Evolutionary conservation across 768 basidiomycete genomes (phyloP).

Genomic region (Boletus rubescentipes): DNA sequence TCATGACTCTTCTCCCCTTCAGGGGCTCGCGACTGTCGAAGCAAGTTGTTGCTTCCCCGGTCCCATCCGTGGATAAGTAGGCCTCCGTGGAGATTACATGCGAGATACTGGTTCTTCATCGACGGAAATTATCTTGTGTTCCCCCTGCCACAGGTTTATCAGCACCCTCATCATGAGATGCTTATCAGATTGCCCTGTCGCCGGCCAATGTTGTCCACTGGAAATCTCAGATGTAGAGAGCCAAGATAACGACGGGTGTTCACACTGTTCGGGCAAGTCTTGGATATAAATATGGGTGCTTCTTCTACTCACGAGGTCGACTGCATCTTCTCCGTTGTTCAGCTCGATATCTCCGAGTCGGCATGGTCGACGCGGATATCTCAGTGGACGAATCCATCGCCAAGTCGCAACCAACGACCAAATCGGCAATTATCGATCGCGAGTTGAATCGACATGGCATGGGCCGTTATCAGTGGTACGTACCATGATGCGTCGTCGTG

Average conservation of each 20-base stretch:
- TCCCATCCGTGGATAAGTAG: too few relatives aligned
- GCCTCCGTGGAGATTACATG: neutral
- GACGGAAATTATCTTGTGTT: too few relatives aligned
- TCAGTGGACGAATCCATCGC: neutral
- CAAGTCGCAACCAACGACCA: neutral
- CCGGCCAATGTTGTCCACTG: neutral
- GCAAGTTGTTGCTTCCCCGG: neutral
- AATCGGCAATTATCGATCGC: constrained; percentile 6
- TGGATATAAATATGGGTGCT: neutral
- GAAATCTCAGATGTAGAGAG: neutral
- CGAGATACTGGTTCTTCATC: too few relatives aligned
- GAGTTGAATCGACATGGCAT: constrained; percentile 14
- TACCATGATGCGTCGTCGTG: neutral
- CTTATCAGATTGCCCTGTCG: neutral
- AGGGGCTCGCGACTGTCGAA: too few relatives aligned
- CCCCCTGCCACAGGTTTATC: neutral
- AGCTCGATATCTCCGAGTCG: neutral
- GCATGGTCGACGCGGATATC: neutral
- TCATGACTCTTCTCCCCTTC: too few relatives aligned
- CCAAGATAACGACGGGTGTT: neutral
- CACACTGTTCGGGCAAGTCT: neutral
- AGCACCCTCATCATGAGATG: neutral
- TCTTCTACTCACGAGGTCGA: neutral
- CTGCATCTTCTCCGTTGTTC: neutral
- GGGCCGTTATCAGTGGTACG: constrained; percentile 15